Conservation (phyloP, 2,329 filamentous ascomycete genomes). For the Exophiala lecanii-corni region DNA sequence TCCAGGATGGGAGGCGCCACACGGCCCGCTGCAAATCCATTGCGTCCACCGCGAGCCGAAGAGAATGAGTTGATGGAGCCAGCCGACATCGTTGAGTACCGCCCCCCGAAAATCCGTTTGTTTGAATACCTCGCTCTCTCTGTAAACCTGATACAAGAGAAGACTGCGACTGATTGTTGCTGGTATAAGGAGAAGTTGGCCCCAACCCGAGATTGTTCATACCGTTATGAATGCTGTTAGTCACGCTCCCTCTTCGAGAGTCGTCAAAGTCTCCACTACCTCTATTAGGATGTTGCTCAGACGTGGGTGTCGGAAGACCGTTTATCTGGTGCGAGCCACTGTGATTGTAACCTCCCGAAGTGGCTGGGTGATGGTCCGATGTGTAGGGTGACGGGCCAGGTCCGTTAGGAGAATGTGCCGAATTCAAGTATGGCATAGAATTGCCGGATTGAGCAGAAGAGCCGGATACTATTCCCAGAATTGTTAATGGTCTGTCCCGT, state of each 20-base stretch:
- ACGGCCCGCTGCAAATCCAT: constrained; percentile 42
- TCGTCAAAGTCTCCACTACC: constrained; percentile 41
- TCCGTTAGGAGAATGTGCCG: constrained; percentile 42
- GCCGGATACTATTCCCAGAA: constrained; percentile 35
- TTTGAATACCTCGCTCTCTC: constrained; percentile 39
- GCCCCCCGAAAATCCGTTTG: constrained; percentile 35
- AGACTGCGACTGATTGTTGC: constrained; percentile 39
- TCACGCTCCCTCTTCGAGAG: constrained; percentile 46
- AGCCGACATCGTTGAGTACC: constrained; percentile 34
- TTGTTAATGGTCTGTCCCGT: no score
- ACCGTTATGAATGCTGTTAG: constrained; percentile 47
- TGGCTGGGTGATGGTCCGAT: constrained; percentile 36
- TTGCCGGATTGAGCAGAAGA: constrained; percentile 47
- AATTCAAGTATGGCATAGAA: constrained; percentile 41
- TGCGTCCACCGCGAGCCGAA: constrained; percentile 33
- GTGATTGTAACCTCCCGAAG: constrained; percentile 38
- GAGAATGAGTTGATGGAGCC: constrained; percentile 40
- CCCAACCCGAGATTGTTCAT: constrained; percentile 46
- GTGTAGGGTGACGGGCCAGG: constrained; percentile 40
- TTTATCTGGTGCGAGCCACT: constrained; percentile 36
- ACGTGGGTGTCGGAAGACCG: constrained; percentile 54
- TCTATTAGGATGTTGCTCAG: constrained; percentile 46
- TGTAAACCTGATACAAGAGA: constrained; percentile 42
- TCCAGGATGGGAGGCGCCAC: constrained; percentile 47
- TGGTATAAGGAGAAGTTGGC: constrained; percentile 42